Evolutionary conservation across 345 rosid species (phyloP).

Genomic region (Eucalyptus albens): DNA sequence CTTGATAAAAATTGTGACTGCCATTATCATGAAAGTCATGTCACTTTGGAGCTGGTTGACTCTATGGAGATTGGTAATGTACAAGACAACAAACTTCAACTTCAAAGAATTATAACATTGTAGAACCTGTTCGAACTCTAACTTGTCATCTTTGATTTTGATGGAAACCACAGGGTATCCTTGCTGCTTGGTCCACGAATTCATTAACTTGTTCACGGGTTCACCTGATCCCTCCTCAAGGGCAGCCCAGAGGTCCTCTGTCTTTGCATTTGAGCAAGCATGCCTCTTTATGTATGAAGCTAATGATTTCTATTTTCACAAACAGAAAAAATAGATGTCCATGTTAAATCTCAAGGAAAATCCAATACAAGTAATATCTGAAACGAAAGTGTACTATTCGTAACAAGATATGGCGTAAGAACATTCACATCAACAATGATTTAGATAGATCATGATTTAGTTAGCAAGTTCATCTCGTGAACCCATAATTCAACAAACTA

Average conservation of each 20-base stretch:
- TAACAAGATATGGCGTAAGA: not conserved
- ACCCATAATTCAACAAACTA: not conserved
- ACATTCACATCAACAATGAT: not conserved
- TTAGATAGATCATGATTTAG: not conserved
- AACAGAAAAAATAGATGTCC: not conserved
- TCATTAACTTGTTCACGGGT: constrained; percentile 91
- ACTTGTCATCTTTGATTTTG: constrained; percentile 47
- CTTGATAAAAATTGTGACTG: constrained; percentile 91
- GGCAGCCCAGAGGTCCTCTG: constrained; percentile 89
- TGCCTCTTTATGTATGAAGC: constrained; percentile 72
- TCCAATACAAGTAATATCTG: not conserved
- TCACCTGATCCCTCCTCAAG: constrained; percentile 82
- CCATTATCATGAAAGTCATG: not conserved
- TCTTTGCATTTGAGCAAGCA: constrained; percentile 83
- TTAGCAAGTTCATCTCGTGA: not conserved
- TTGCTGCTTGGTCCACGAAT: constrained; percentile 83
- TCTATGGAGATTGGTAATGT: not conserved
- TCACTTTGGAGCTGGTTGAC: not conserved
- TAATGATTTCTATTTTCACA: constrained; percentile 58
- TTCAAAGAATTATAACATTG: not conserved
- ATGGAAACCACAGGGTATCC: constrained; percentile 91
- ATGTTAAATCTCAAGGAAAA: not conserved
- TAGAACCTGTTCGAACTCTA: constrained; percentile 87
- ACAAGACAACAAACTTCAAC: not conserved
- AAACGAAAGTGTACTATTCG: not conserved